These are phyloP conservation scores for Sclerospora graminicola DNA, from an alignment of 352 stramenopile species.

Conservation along the genomic window DNA sequence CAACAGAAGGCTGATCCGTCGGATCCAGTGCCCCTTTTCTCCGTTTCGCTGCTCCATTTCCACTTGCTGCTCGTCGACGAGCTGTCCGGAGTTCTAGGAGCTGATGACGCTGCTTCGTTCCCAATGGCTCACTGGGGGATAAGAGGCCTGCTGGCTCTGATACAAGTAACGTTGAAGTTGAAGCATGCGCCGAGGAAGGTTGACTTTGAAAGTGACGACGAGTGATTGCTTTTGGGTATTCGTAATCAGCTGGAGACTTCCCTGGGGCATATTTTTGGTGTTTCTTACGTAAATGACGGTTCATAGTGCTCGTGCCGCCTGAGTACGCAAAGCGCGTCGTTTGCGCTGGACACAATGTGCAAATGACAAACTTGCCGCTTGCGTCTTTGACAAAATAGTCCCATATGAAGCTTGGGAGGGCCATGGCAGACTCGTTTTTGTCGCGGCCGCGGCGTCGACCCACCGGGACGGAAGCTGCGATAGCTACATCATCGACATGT, in stretches of 20 bases:
- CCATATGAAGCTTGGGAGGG: slow-evolving; percentile 76
- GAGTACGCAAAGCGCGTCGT: slow-evolving; percentile 74
- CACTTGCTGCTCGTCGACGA: slow-evolving; percentile 24
- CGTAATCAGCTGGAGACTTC: slow-evolving; percentile 66
- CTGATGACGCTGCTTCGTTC: not conserved
- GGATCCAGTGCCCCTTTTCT: slow-evolving; percentile 34
- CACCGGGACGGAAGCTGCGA: not conserved
- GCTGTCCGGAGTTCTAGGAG: slow-evolving; percentile 38
- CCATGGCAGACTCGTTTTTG: slow-evolving; percentile 53
- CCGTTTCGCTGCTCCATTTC: slow-evolving; percentile 12
- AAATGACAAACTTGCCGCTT: slow-evolving; percentile 71
- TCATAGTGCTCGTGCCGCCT: slow-evolving; percentile 77
- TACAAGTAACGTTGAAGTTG: not conserved
- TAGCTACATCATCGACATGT: slow-evolving; percentile 1
- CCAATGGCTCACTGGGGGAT: not conserved
- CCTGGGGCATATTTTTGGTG: slow-evolving; percentile 71
- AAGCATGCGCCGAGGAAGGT: not conserved
- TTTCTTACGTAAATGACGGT: slow-evolving; percentile 71
- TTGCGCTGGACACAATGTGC: slow-evolving; percentile 55
- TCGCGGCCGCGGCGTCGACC: slow-evolving; percentile 8
- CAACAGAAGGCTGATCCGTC: slow-evolving; percentile 5
- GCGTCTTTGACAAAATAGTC: slow-evolving; percentile 76
- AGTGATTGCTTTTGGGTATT: slow-evolving; percentile 23
- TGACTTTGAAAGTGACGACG: slow-evolving; percentile 2
- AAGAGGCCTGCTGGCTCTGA: not conserved